Evolutionary conservation across 768 basidiomycete genomes (phyloP).

Genomic region (Calocybe cyanea): DNA sequence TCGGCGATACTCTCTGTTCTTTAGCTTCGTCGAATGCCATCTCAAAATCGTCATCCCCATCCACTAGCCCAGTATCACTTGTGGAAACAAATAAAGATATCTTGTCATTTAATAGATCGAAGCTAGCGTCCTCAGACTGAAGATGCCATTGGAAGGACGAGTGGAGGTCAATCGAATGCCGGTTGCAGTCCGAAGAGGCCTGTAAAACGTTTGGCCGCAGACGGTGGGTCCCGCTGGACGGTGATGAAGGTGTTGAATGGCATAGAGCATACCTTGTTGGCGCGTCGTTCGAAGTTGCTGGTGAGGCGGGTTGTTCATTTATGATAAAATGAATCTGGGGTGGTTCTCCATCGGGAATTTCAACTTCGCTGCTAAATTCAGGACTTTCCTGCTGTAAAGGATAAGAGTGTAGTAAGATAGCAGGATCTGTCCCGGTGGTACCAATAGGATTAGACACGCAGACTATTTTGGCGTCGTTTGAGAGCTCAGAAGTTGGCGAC

Average conservation of each 20-base stretch:
- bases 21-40: constrained; percentile 23
- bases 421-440: constrained; percentile 17
- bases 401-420: constrained; percentile 3
- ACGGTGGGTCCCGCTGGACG: constrained; percentile 15
- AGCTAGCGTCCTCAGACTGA: constrained; percentile 40
- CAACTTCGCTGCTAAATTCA: constrained; percentile 2
- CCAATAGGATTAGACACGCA: constrained; percentile 20
- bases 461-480: constrained; percentile 9
- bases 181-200: constrained; percentile 26
- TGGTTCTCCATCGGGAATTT: not conserved
- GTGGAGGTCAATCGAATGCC: constrained; percentile 42
- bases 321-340: constrained; percentile 12
- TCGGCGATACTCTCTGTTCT: constrained; percentile 14
- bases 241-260: constrained; percentile 20
- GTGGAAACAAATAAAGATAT: constrained; percentile 40
- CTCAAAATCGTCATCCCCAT: constrained; percentile 40
- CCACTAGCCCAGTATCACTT: constrained; percentile 27
- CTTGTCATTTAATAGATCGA: constrained; percentile 50
- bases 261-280: not conserved
- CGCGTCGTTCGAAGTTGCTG: constrained; percentile 5
- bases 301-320: constrained; percentile 22
- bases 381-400: constrained; percentile 1
- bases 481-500: constrained; percentile 4
- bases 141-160: constrained; percentile 46
- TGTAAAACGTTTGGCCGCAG: constrained; percentile 23